phyloP scores from a whole-genome alignment of 768 basidiomycete genomes.

The Auriscalpium orientale region DNA sequence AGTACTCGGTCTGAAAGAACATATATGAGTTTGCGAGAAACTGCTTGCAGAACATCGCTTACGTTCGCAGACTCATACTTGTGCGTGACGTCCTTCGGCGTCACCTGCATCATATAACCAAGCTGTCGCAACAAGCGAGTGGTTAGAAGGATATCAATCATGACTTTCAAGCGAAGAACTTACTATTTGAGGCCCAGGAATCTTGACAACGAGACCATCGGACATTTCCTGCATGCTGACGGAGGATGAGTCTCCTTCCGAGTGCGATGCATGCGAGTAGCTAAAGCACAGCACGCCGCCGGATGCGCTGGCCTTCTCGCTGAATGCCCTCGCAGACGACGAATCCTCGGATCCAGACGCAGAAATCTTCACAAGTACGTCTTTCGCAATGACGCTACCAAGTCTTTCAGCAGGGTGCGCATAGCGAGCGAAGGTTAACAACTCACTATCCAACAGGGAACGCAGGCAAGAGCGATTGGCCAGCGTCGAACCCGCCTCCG shows the following conservation, averaged over 20 bases:
- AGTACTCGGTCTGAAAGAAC: not conserved
- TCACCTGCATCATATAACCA: not conserved
- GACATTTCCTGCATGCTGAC: constrained; percentile 4
- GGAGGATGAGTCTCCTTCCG: not conserved
- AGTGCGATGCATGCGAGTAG: not conserved
- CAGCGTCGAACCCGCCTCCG: not conserved
- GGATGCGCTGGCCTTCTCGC: not conserved
- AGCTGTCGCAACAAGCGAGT: not conserved
- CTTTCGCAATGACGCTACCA: not conserved
- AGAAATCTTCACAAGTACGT: not conserved
- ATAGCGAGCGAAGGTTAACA: not conserved
- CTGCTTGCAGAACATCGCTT: not conserved
- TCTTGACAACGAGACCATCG: constrained; percentile 14
- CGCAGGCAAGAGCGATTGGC: not conserved
- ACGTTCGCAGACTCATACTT: not conserved
- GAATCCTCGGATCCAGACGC: not conserved
- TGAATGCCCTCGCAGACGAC: not conserved
- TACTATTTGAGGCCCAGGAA: constrained; percentile 17
- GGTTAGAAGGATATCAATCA: not conserved
- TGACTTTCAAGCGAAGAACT: not conserved
- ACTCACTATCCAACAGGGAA: not conserved
- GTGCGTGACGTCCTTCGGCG: not conserved
- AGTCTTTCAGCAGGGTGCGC: too few species aligned
- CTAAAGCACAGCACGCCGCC: constrained; percentile 15
- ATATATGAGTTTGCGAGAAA: not conserved